A percentile compares a stretch with the other conserved stretches of the same genome.
These are phyloP conservation scores for Geosmithia morbida DNA, from an alignment of 2,329 filamentous ascomycete species.

Conservation along the genomic window DNA sequence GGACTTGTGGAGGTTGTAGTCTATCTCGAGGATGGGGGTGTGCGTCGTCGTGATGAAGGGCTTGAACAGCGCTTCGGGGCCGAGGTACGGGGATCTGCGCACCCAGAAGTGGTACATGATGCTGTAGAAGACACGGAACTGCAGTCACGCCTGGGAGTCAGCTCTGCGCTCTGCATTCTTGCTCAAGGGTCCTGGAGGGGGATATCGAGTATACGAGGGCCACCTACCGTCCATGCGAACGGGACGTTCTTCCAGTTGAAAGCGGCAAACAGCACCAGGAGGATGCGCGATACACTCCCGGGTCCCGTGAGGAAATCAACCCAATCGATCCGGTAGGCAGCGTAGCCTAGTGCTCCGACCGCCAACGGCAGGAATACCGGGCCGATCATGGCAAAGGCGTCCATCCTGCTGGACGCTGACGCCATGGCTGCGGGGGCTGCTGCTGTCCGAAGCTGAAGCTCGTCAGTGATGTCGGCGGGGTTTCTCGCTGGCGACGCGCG, in stretches of 20 bases:
- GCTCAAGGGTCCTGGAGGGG: not conserved
- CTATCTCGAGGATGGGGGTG: slow-evolving; percentile 61
- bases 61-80: slow-evolving; percentile 55
- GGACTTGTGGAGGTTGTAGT: slow-evolving; percentile 76
- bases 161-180: not conserved
- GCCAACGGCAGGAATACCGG: slow-evolving; percentile 27
- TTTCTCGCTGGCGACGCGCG: slow-evolving; percentile 10
- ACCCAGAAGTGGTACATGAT: slow-evolving; percentile 39
- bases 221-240: slow-evolving; percentile 51
- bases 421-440: slow-evolving; percentile 10
- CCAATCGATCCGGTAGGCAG: slow-evolving; percentile 29
- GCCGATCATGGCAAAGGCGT: slow-evolving; percentile 15
- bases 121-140: slow-evolving; percentile 45
- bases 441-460: not conserved
- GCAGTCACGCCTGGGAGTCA: not conserved
- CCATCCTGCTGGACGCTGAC: slow-evolving; percentile 17
- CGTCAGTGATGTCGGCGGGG: slow-evolving; percentile 13
- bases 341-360: slow-evolving; percentile 29
- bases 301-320: slow-evolving; percentile 36
- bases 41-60: slow-evolving; percentile 53
- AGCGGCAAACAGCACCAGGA: slow-evolving; percentile 39
- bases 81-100: slow-evolving; percentile 30
- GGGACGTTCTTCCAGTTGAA: slow-evolving; percentile 64
- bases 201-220: no score
- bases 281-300: slow-evolving; percentile 35